phyloP scores from a whole-genome alignment of 2,329 filamentous ascomycete genomes.

The Pseudopyrenochaeta lycopersici region DNA sequence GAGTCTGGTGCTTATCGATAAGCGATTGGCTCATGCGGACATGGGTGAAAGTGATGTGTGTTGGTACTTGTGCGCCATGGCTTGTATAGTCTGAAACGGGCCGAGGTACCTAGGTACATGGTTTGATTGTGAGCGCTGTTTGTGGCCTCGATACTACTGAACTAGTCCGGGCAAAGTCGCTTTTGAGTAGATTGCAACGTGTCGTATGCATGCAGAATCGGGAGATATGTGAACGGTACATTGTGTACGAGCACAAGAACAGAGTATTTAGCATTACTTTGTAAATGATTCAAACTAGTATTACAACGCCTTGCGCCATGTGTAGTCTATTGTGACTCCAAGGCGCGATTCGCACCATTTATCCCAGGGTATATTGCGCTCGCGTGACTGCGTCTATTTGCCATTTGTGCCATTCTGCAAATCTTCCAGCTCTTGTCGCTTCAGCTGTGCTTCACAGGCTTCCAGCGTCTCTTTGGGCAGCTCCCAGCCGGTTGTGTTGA shows the following conservation, averaged over 20 bases:
- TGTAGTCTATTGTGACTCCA: background rate
- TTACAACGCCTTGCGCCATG: background rate
- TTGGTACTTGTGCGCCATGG: background rate
- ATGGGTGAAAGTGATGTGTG: slow-evolving; percentile 7
- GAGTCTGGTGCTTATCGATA: slow-evolving; percentile 34
- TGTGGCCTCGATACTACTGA: too few relatives aligned
- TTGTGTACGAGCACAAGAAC: too few relatives aligned
- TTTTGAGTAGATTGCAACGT: too few relatives aligned
- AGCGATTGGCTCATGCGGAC: slow-evolving; percentile 16
- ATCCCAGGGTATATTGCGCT: slow-evolving; percentile 1
- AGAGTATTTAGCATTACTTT: background rate
- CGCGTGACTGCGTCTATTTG: slow-evolving; percentile 12
- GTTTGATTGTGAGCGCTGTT: too few relatives aligned
- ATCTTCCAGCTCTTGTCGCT: slow-evolving; percentile 32
- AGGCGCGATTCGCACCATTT: background rate
- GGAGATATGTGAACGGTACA: too few relatives aligned
- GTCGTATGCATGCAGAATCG: too few relatives aligned
- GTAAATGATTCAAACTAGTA: background rate
- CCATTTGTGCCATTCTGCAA: slow-evolving; percentile 21
- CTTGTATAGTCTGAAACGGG: too few relatives aligned
- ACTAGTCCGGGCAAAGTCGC: too few relatives aligned
- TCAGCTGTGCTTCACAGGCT: slow-evolving; percentile 37
- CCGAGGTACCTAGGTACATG: too few relatives aligned
- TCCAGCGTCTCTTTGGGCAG: slow-evolving; percentile 39
- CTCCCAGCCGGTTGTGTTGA: slow-evolving; percentile 43